Evolutionary conservation across 2,329 filamentous ascomycete species (phyloP).

Genomic region (Xenoacremonium recifei): DNA sequence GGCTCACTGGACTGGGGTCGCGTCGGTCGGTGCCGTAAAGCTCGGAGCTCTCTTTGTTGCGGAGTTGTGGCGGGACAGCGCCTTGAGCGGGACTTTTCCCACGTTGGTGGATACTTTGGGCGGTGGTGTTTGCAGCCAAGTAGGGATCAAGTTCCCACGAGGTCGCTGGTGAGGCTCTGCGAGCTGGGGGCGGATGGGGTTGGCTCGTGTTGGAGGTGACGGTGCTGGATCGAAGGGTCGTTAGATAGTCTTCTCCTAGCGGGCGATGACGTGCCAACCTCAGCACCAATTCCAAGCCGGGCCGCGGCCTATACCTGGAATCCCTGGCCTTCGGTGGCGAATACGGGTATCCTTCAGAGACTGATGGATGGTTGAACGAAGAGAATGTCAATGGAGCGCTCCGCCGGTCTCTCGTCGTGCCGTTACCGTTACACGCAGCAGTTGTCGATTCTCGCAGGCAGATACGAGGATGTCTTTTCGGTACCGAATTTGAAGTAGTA

Average conservation of each 20-base stretch:
- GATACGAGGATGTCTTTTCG: no score
- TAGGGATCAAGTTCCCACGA: slow-evolving; percentile 1
- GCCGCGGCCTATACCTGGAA: neutral
- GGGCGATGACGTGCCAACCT: slow-evolving; percentile 22
- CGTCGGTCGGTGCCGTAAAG: slow-evolving; percentile 1
- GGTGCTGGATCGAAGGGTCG: slow-evolving; percentile 3
- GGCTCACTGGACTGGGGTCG: neutral
- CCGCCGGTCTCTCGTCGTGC: no score
- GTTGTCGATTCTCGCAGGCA: no score
- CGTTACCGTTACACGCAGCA: no score
- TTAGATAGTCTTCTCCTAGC: neutral
- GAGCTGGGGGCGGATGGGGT: slow-evolving; percentile 2
- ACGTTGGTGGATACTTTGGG: neutral
- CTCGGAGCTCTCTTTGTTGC: no score
- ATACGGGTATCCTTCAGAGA: neutral
- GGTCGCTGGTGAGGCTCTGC: slow-evolving; percentile 23
- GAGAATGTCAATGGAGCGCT: neutral
- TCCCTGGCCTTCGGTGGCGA: neutral
- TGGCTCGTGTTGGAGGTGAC: slow-evolving; percentile 7
- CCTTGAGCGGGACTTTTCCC: neutral
- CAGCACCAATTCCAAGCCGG: slow-evolving; percentile 1
- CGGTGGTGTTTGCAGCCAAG: neutral
- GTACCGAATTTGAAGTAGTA: no score
- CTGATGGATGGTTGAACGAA: neutral
- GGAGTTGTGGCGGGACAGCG: no score